Evolutionary conservation across 805 yeast genomes (phyloP).

Genomic region (Lipomyces mesembrius): DNA sequence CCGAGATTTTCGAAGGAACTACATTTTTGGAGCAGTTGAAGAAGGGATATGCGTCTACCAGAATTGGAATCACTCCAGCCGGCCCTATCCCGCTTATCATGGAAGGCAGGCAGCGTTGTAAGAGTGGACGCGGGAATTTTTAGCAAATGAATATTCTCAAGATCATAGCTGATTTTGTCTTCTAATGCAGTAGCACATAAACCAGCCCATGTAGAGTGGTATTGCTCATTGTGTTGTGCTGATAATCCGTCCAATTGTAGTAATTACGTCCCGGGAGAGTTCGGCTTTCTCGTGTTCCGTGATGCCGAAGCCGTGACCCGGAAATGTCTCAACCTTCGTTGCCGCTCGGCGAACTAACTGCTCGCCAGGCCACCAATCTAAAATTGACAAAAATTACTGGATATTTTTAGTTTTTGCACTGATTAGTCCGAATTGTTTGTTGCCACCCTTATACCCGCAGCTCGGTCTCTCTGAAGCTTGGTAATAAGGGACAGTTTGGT

Average conservation of each 20-base stretch:
- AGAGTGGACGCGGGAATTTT: not conserved
- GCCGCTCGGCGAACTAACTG: no score
- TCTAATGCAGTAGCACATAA: not conserved
- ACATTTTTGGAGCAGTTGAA: constrained; percentile 89
- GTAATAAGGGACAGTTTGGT: not conserved
- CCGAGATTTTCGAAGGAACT: constrained; percentile 73
- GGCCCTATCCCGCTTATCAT: constrained; percentile 84
- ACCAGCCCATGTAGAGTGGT: no score
- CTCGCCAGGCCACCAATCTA: not conserved
- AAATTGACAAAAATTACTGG: not conserved
- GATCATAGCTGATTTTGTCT: not conserved
- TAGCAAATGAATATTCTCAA: not conserved
- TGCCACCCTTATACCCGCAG: not conserved
- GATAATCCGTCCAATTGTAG: no score
- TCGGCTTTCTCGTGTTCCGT: no score
- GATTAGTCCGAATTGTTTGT: not conserved
- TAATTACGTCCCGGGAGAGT: no score
- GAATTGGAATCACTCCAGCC: constrained; percentile 65
- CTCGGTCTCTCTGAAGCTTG: no score
- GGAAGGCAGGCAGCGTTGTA: constrained; percentile 43
- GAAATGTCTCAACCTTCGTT: no score
- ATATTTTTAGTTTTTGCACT: not conserved
- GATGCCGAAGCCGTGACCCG: no score
- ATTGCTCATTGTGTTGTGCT: no score
- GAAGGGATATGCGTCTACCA: constrained; percentile 76